phyloP scores from a whole-genome alignment of 495 filamentous ascomycete species.

The Aspergillus olivimuriae region DNA sequence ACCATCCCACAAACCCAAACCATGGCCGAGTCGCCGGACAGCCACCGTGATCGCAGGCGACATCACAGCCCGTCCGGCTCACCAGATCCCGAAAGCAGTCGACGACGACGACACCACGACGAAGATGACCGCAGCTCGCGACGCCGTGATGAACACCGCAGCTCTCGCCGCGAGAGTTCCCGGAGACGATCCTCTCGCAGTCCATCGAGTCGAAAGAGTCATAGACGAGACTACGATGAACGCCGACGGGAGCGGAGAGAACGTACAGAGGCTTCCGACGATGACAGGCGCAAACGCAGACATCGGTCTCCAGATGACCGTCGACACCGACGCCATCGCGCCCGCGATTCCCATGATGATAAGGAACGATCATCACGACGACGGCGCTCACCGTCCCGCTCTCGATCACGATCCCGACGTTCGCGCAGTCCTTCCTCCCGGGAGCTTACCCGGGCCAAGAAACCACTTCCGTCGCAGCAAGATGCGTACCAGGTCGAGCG shows the following conservation, averaged over 20 bases:
- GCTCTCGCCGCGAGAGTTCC: slow-evolving; percentile 24
- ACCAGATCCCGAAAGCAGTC: slow-evolving; percentile 18
- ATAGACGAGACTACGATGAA: slow-evolving; percentile 19
- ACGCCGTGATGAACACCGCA: slow-evolving; percentile 24
- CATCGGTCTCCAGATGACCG: slow-evolving; percentile 22
- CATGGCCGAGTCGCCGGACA: slow-evolving; percentile 23
- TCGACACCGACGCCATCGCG: slow-evolving; percentile 24
- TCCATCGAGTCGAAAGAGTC: slow-evolving; percentile 16
- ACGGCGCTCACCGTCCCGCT: slow-evolving; percentile 23
- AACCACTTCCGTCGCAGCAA: slow-evolving; percentile 63
- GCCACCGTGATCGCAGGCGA: not conserved
- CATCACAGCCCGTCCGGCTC: not conserved
- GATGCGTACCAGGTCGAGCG: slow-evolving; percentile 54
- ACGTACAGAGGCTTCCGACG: slow-evolving; percentile 17
- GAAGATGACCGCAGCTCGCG: slow-evolving; percentile 19
- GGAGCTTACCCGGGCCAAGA: slow-evolving; percentile 34
- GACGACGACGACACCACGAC: slow-evolving; percentile 19
- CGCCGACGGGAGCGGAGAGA: slow-evolving; percentile 23
- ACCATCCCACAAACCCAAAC: not conserved
- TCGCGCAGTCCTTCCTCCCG: slow-evolving; percentile 23
- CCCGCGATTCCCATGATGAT: slow-evolving; percentile 17
- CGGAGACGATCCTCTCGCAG: slow-evolving; percentile 27
- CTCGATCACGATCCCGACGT: slow-evolving; percentile 26
- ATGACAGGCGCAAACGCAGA: slow-evolving; percentile 25
- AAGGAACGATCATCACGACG: slow-evolving; percentile 20